Percentiles rank a stretch among this genome's conserved stretches.
Conservation (phyloP, 345 rosid species). For the Moricandia arvensis region DNA sequence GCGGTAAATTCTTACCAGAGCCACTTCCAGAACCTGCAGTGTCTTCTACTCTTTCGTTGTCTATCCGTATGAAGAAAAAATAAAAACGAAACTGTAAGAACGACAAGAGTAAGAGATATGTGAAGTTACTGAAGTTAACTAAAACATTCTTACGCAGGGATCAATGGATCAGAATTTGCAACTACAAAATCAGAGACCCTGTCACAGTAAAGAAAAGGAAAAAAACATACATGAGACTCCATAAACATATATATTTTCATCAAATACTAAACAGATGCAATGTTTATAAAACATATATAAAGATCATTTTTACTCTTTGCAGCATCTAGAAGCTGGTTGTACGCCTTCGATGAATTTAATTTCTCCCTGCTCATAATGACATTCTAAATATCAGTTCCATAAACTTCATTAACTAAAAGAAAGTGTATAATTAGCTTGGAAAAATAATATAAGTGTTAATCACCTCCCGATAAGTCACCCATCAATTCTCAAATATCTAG, state of each 20-base stretch:
- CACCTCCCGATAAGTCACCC: too few relatives aligned
- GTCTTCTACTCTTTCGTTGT: conserved; percentile 51
- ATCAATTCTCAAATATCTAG: too few relatives aligned
- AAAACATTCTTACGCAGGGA: conserved; percentile 53
- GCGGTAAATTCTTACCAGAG: conserved; percentile 52
- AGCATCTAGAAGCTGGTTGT: conserved; percentile 69
- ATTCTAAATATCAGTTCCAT: neutral
- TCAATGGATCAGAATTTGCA: conserved; percentile 68
- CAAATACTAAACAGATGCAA: neutral
- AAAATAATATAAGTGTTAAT: too few relatives aligned
- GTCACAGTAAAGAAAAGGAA: conserved; percentile 22
- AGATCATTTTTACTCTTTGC: conserved; percentile 73
- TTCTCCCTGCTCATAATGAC: conserved; percentile 55
- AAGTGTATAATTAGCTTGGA: neutral
- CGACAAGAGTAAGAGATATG: neutral
- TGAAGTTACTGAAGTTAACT: neutral
- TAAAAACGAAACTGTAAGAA: neutral
- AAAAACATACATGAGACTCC: neutral
- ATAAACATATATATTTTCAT: neutral
- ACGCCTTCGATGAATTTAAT: conserved; percentile 55
- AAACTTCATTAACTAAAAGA: neutral
- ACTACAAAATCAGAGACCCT: conserved; percentile 69
- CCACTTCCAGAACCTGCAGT: conserved; percentile 79
- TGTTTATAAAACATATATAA: neutral
- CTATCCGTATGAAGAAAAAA: conserved; percentile 38